Percentiles rank a stretch among this genome's conserved stretches.
Evolutionary conservation across 2,329 filamentous ascomycete species (phyloP).

Genomic region (Pseudogymnoascus sp.): DNA sequence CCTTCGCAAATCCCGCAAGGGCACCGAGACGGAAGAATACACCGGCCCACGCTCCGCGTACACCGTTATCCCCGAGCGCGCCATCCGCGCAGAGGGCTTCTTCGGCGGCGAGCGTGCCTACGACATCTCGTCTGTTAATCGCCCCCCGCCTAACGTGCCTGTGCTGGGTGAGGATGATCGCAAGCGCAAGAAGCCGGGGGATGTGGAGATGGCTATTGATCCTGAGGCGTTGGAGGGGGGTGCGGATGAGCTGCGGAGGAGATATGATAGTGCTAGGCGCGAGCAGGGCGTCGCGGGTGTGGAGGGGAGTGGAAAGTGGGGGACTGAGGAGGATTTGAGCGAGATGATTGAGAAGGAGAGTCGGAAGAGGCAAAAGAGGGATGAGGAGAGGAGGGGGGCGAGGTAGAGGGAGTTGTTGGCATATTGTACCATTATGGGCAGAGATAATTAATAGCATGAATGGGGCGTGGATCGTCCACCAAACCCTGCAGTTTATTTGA

Average conservation of each 20-base stretch:
- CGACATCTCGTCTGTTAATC: conserved; percentile 53
- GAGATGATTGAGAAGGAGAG: conserved; percentile 95
- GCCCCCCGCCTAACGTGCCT: conserved; percentile 42
- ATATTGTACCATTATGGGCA: background rate
- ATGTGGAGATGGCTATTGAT: conserved; percentile 88
- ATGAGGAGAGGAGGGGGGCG: conserved; percentile 58
- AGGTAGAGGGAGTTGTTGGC: background rate
- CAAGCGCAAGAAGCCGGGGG: conserved; percentile 92
- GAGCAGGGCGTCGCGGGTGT: conserved; percentile 55
- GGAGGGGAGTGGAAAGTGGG: conserved; percentile 59
- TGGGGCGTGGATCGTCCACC: background rate
- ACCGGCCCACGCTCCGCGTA: conserved; percentile 70
- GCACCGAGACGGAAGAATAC: conserved; percentile 81
- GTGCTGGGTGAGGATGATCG: conserved; percentile 75
- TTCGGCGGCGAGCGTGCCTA: conserved; percentile 94
- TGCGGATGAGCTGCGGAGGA: conserved; percentile 72
- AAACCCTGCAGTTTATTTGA: background rate
- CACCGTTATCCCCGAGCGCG: conserved; percentile 81
- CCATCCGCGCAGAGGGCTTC: conserved; percentile 81
- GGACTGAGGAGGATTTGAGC: conserved; percentile 80
- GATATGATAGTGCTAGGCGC: conserved; percentile 66
- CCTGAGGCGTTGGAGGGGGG: conserved; percentile 68
- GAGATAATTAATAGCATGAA: conserved; percentile 1
- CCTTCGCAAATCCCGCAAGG: conserved; percentile 75
- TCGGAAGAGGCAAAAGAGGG: conserved; percentile 80